These are phyloP conservation scores for Pseudogymnoascus sp. DNA, from an alignment of 2,329 filamentous ascomycete species.

Conservation along the genomic window DNA sequence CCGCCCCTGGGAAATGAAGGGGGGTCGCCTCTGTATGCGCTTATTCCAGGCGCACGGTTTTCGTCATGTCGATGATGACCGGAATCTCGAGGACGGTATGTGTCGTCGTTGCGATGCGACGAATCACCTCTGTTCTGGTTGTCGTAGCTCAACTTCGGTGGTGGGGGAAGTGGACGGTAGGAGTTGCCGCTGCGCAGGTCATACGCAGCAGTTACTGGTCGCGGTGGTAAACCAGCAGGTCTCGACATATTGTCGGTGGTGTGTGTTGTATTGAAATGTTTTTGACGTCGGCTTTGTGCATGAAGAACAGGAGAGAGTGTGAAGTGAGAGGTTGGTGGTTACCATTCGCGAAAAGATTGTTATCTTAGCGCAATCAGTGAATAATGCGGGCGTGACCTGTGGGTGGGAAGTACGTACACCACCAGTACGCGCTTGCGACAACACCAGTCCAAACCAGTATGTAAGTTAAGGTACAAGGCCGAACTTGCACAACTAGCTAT, in stretches of 20 bases:
- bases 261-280: not conserved
- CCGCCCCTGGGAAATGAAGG: constrained; percentile 2
- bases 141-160: constrained; percentile 1
- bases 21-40: constrained; percentile 7
- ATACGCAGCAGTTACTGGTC: constrained; percentile 1
- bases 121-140: not conserved
- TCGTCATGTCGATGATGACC: not conserved
- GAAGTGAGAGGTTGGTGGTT: not conserved
- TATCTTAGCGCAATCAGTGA: constrained; percentile 10
- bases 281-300: constrained; percentile 4
- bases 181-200: not conserved
- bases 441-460: constrained; percentile 4
- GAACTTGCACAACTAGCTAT: not conserved
- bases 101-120: constrained; percentile 4
- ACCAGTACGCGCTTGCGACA: not conserved
- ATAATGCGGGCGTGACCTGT: constrained; percentile 3
- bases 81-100: not conserved
- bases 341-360: constrained; percentile 5
- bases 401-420: not conserved
- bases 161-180: not conserved
- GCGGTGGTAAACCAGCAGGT: constrained; percentile 7
- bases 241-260: constrained; percentile 3
- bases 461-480: constrained; percentile 1
- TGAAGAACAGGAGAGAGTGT: not conserved
- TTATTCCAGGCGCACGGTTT: constrained; percentile 13